Conservation (phyloP, 805 yeast genomes). For the Starmerella vitae region DNA sequence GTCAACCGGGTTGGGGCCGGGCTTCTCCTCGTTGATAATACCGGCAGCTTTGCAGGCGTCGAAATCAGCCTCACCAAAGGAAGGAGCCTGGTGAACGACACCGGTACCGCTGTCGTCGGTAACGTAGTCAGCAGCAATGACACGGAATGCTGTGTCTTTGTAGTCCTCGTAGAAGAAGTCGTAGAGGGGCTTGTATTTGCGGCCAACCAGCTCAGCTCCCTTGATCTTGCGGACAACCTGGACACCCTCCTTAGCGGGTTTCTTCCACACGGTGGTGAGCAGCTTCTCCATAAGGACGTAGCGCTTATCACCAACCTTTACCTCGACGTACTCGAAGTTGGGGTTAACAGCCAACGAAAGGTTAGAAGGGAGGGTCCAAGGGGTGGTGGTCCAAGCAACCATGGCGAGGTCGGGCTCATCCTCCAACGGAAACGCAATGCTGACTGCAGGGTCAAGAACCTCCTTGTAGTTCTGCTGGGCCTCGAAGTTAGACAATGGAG, state of each 20-base stretch:
- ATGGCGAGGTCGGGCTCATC: slow-evolving; percentile 71
- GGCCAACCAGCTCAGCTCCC: slow-evolving; percentile 72
- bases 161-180: slow-evolving; percentile 65
- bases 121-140: slow-evolving; percentile 71
- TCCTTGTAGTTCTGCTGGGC: slow-evolving; percentile 98
- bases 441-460: slow-evolving; percentile 91
- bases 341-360: slow-evolving; percentile 87
- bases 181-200: slow-evolving; percentile 70
- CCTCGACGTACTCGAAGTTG: slow-evolving; percentile 78
- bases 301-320: slow-evolving; percentile 69
- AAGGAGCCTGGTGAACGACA: slow-evolving; percentile 96
- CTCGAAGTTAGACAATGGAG: slow-evolving; percentile 93
- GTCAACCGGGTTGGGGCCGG: slow-evolving; percentile 90
- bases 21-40: slow-evolving; percentile 49
- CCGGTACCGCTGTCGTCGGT: slow-evolving; percentile 96
- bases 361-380: slow-evolving; percentile 97
- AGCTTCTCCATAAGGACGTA: slow-evolving; percentile 77
- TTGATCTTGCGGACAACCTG: slow-evolving; percentile 64
- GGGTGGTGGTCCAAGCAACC: slow-evolving; percentile 99
- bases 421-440: slow-evolving; percentile 70
- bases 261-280: slow-evolving; percentile 75
- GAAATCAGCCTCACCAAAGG: slow-evolving; percentile 98
- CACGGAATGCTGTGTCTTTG: slow-evolving; percentile 67
- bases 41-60: slow-evolving; percentile 65
- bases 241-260: slow-evolving; percentile 81